These are phyloP conservation scores for Mycena capillaripes DNA, from an alignment of 768 basidiomycete genomes.

Conservation along the genomic window DNA sequence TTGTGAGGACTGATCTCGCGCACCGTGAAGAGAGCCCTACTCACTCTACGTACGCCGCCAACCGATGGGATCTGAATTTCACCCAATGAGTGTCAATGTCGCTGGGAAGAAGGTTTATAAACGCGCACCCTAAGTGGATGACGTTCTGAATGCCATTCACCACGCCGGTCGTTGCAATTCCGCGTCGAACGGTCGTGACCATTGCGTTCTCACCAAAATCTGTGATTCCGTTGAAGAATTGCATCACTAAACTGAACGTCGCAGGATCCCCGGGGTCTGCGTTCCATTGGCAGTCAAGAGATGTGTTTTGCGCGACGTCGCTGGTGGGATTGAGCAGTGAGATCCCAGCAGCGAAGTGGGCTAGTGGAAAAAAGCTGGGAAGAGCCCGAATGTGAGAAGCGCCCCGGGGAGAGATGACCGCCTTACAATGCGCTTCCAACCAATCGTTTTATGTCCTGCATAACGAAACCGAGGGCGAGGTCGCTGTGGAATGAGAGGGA, in stretches of 20 bases:
- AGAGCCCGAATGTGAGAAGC: neutral
- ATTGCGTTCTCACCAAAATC: constrained; percentile 6
- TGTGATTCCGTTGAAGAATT: constrained; percentile 1
- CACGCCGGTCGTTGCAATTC: constrained; percentile 4
- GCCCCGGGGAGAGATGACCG: neutral
- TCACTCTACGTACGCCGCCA: constrained; percentile 17
- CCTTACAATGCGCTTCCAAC: constrained; percentile 15
- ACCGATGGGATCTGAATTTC: constrained; percentile 11
- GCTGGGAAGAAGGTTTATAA: constrained; percentile 7
- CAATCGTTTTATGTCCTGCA: constrained; percentile 7
- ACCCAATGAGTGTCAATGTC: neutral
- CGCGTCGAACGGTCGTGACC: constrained; percentile 12
- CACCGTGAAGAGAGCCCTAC: neutral
- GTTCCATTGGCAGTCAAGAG: constrained; percentile 14
- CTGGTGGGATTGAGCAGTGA: constrained; percentile 9
- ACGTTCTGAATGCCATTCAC: constrained; percentile 1
- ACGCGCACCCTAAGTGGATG: constrained; percentile 5
- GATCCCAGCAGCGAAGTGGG: constrained; percentile 11
- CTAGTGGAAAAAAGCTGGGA: constrained; percentile 2
- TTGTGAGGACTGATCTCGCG: neutral
- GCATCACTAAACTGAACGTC: constrained; percentile 18
- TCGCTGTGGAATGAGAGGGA: constrained; percentile 6
- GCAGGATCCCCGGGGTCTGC: constrained; percentile 7
- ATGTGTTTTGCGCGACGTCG: neutral
- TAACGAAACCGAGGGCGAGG: neutral